Evolutionary conservation across 331 rosid genomes (phyloP), one percentile per base, ranked within the genome.

Genomic region (Stylosanthes scabra): DNA sequence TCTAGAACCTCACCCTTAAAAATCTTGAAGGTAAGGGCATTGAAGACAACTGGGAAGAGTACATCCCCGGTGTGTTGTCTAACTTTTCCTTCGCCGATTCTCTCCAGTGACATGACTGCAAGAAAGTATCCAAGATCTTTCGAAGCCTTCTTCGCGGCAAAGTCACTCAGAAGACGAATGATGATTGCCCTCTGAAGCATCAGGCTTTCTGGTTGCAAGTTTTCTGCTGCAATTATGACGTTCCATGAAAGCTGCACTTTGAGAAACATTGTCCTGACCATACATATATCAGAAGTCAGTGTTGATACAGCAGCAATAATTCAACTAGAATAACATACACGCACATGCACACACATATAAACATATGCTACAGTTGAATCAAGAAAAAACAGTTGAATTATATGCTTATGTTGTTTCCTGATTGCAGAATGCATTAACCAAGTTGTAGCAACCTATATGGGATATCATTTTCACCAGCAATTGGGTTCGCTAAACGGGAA

Each of bases 231-330:
- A 65, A 91, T 83, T 59, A 89, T 82, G 37, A 91, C 95, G 68
- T 94, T 94, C 96, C 90, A 86, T 0, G 86, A 81, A 60, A 91
- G 74, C 85, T 89, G 84, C 11, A 87, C 96, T 76, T 94, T 86
- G 70, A 94, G 89, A 86, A 76, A 86, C 95, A 89, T 89, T 54
- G 71, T 51, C 65, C 13, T 50, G 28, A 69, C 37, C 27, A 55
- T 67, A 42, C 20, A 41, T 49, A 59, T 47, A 46, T 67, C 47
- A 68, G 49, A 13, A 10, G 56, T 68, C 14, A 20, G 27, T 69
- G 11, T 68, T 71, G 27, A 40, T 39, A 51, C 13, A 66, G n/a
- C 29, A 31, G 29, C 9, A 31, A 45, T 39, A 31, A 34, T 12
- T 57, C 57, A 42, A 42, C 42, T 15, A 28, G 28, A 50, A 44